Evolutionary conservation across 495 filamentous ascomycete species (phyloP).

Genomic region (Tuber calosporum): DNA sequence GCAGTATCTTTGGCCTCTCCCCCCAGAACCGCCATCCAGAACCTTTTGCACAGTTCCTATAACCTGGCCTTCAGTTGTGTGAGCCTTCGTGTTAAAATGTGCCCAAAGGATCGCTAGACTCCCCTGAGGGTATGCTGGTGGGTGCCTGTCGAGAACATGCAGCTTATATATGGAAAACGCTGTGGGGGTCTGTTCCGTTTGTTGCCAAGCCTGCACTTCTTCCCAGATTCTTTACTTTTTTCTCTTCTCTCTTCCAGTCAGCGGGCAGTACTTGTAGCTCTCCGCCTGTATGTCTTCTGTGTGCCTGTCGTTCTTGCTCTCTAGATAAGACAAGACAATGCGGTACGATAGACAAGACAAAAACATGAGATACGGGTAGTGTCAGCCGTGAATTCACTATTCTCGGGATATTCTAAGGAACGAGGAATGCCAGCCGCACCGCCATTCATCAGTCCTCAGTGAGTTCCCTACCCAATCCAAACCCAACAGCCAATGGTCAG

Average conservation of each 20-base stretch:
- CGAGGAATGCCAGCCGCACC: background rate
- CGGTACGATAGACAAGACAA: background rate
- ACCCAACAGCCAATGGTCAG: background rate
- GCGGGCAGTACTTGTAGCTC: background rate
- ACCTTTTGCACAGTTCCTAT: background rate
- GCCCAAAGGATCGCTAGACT: background rate
- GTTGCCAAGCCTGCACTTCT: background rate
- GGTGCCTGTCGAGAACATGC: background rate
- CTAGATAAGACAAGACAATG: background rate
- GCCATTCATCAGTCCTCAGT: background rate
- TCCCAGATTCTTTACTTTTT: conserved; percentile 5
- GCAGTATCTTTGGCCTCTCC: background rate
- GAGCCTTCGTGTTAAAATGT: background rate
- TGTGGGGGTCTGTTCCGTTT: background rate
- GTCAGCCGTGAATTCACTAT: background rate
- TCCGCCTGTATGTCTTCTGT: background rate
- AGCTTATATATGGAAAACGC: background rate
- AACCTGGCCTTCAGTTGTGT: background rate
- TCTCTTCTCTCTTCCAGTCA: background rate
- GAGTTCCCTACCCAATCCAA: background rate
- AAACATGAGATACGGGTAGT: background rate
- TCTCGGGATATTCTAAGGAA: background rate
- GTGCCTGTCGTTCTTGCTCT: background rate
- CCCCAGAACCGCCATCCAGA: background rate
- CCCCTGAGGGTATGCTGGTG: background rate